Evolutionary conservation across 805 yeast species (phyloP).

Genomic region (Metschnikowia sp.): DNA sequence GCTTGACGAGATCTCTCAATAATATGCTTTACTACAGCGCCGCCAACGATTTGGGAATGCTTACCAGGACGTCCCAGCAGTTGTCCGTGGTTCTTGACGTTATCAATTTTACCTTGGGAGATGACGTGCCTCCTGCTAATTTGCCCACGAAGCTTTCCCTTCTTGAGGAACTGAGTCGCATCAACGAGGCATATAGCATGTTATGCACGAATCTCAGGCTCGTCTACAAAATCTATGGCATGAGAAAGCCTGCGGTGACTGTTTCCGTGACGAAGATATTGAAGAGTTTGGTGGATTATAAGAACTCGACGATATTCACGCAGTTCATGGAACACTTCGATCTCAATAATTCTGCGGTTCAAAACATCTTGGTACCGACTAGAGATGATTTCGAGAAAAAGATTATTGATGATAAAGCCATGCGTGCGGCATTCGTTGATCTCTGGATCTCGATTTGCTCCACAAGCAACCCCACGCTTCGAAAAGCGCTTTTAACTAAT

Average conservation of each 20-base stretch:
- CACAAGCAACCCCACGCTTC: slow-evolving; percentile 44
- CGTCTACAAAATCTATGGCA: slow-evolving; percentile 63
- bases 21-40: slow-evolving; percentile 44
- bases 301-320: slow-evolving; percentile 49
- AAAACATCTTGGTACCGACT: slow-evolving; percentile 53
- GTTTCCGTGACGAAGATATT: slow-evolving; percentile 62
- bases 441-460: slow-evolving; percentile 58
- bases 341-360: slow-evolving; percentile 55
- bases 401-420: slow-evolving; percentile 32
- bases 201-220: slow-evolving; percentile 55
- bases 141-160: slow-evolving; percentile 12
- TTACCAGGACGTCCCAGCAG: slow-evolving; percentile 39
- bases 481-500: slow-evolving; percentile 64
- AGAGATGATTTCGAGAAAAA: slow-evolving; percentile 40
- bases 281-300: slow-evolving; percentile 46
- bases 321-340: slow-evolving; percentile 68
- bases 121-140: slow-evolving; percentile 12
- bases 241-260: slow-evolving; percentile 54
- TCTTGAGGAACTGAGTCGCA: slow-evolving; percentile 19
- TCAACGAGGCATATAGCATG: slow-evolving; percentile 43
- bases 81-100: slow-evolving; percentile 33
- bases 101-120: slow-evolving; percentile 18
- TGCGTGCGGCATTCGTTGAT: slow-evolving; percentile 56
- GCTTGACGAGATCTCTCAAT: slow-evolving; percentile 31
- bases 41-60: slow-evolving; percentile 49